Evolutionary conservation across 2,329 filamentous ascomycete genomes (phyloP).

Genomic region (Phaeosphaeria sp.): DNA sequence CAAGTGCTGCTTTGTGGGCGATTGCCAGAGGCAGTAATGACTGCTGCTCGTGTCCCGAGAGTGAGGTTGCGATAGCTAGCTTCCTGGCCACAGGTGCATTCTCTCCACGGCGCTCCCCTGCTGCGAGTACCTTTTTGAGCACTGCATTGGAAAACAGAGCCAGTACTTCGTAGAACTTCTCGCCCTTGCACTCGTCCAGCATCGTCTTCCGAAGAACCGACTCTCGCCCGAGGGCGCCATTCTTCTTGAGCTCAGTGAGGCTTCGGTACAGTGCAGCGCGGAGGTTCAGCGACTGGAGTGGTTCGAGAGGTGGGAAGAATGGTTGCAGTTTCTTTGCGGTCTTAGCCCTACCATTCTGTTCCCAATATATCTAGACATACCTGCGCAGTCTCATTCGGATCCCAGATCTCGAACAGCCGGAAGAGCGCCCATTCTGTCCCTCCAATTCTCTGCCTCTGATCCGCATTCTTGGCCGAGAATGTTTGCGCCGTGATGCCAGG

Average conservation of each 20-base stretch:
- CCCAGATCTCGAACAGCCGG: conserved; percentile 84
- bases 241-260: conserved; percentile 87
- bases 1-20: conserved; percentile 73
- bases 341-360: conserved; percentile 6
- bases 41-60: conserved; percentile 41
- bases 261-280: conserved; percentile 81
- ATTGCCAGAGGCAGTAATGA: conserved; percentile 71
- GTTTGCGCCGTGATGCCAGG: conserved; percentile 74
- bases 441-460: conserved; percentile 82
- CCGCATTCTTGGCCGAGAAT: conserved; percentile 73
- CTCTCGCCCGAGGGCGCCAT: conserved; percentile 80
- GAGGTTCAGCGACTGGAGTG: conserved; percentile 88
- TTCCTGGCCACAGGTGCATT: conserved; percentile 55
- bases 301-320: conserved; percentile 89
- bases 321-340: conserved; percentile 78
- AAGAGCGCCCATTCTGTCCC: conserved; percentile 91
- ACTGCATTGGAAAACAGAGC: conserved; percentile 84
- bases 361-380: conserved; percentile 52
- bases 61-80: conserved; percentile 53
- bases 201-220: conserved; percentile 88
- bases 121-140: conserved; percentile 70
- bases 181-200: conserved; percentile 94
- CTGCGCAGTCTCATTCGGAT: conserved; percentile 75
- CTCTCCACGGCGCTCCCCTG: conserved; percentile 52
- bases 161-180: conserved; percentile 86